Percentiles rank a stretch among this genome's conserved stretches.
These are phyloP conservation scores for Suillus ampliporus DNA, from an alignment of 768 basidiomycete species.

Conservation along the genomic window DNA sequence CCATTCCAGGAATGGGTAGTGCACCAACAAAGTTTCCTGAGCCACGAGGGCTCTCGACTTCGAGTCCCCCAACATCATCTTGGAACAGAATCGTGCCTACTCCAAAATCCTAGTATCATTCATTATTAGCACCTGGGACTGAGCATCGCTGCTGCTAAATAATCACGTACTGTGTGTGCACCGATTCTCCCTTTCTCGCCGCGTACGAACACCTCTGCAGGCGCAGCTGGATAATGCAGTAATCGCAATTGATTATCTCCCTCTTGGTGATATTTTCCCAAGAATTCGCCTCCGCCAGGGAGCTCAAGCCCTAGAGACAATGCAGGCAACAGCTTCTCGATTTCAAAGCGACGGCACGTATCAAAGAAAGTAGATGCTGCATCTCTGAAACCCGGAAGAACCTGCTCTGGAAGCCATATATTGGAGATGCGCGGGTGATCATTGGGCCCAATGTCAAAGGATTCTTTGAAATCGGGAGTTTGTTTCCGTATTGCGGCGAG, in stretches of 20 bases:
- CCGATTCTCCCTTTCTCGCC: slow-evolving; percentile 40
- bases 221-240: slow-evolving; percentile 57
- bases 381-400: slow-evolving; percentile 58
- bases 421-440: slow-evolving; percentile 50
- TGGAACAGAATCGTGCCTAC: slow-evolving; percentile 66
- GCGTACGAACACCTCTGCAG: slow-evolving; percentile 30
- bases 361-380: slow-evolving; percentile 58
- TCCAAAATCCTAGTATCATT: slow-evolving; percentile 52
- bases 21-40: slow-evolving; percentile 51
- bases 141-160: neutral
- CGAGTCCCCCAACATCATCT: slow-evolving; percentile 64
- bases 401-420: slow-evolving; percentile 60
- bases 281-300: slow-evolving; percentile 46
- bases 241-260: slow-evolving; percentile 61
- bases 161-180: slow-evolving; percentile 33
- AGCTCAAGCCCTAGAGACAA: slow-evolving; percentile 52
- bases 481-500: slow-evolving; percentile 34
- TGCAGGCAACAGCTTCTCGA: slow-evolving; percentile 47
- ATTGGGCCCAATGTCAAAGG: slow-evolving; percentile 57
- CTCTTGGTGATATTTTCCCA: slow-evolving; percentile 46
- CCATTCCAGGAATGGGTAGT: slow-evolving; percentile 49
- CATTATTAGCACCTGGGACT: neutral
- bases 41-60: slow-evolving; percentile 60
- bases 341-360: slow-evolving; percentile 42
- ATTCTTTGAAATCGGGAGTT: slow-evolving; percentile 53